These are phyloP conservation scores for Carex parvula DNA, from an alignment of 176 grass and related monocot species.

Conservation along the genomic window DNA sequence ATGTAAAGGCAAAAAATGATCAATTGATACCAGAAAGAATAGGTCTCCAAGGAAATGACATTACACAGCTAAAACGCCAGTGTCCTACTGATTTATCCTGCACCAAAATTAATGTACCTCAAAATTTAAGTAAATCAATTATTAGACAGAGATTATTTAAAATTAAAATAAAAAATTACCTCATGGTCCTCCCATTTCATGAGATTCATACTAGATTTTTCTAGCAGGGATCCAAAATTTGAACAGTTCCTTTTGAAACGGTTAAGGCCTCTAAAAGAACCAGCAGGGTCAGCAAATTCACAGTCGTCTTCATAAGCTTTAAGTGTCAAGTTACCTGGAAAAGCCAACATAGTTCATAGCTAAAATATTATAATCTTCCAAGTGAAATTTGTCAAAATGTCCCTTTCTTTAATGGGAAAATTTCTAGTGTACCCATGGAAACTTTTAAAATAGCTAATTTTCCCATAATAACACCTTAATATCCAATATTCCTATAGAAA, in stretches of 20 bases:
- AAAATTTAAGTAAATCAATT: not conserved
- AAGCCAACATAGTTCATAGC: not conserved
- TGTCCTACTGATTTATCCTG: slow-evolving; percentile 94
- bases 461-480: too few relatives aligned
- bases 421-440: too few relatives aligned
- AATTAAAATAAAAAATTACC: slow-evolving; percentile 20
- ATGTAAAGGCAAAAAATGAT: not conserved
- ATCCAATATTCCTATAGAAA: too few relatives aligned
- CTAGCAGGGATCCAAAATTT: slow-evolving; percentile 78
- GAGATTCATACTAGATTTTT: slow-evolving; percentile 90
- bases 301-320: slow-evolving; percentile 71
- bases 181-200: slow-evolving; percentile 81
- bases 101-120: not conserved
- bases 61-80: slow-evolving; percentile 93
- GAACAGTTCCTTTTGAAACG: slow-evolving; percentile 90
- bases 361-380: not conserved
- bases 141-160: not conserved
- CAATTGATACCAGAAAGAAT: slow-evolving; percentile 60
- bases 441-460: too few relatives aligned
- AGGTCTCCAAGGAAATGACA: slow-evolving; percentile 93
- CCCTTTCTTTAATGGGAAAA: not conserved
- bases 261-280: slow-evolving; percentile 65
- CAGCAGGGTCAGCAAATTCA: slow-evolving; percentile 86
- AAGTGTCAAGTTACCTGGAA: slow-evolving; percentile 64
- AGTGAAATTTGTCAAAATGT: not conserved